Percentiles rank a stretch among this genome's conserved stretches.
These are phyloP conservation scores for Nicotiana benthamiana DNA, from an alignment of 257 asterid species.

Conservation along the genomic window DNA sequence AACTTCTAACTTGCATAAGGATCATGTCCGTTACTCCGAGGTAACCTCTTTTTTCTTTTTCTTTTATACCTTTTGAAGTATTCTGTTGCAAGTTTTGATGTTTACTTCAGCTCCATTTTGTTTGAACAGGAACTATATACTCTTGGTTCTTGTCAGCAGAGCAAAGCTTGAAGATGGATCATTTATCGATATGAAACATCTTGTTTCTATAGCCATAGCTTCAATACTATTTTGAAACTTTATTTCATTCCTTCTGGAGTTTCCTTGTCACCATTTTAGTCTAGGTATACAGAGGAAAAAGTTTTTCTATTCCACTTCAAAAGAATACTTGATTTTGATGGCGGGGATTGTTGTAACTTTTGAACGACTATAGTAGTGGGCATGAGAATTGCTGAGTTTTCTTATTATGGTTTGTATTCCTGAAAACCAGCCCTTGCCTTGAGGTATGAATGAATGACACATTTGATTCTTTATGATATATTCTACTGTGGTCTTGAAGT, in stretches of 20 bases:
- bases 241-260: neutral
- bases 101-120: neutral
- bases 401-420: neutral
- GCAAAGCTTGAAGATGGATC: conserved; percentile 5
- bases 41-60: conserved; percentile 20
- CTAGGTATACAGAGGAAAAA: neutral
- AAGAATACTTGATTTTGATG: neutral
- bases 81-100: neutral
- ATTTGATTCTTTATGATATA: neutral
- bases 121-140: conserved; percentile 2
- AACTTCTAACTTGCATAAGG: conserved; percentile 39
- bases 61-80: neutral
- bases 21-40: conserved; percentile 59
- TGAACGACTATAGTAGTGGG: conserved; percentile 4
- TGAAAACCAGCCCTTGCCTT: conserved; percentile 13
- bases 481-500: neutral
- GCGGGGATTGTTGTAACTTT: neutral
- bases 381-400: conserved; percentile 8
- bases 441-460: neutral
- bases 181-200: neutral
- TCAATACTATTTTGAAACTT: neutral
- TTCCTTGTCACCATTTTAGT: neutral
- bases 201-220: neutral
- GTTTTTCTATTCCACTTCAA: neutral
- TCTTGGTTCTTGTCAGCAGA: conserved; percentile 9